Percentiles rank a stretch among this genome's conserved stretches.
phyloP scores from a whole-genome alignment of 352 stramenopile genomes.

The Phytophthora idaei region DNA sequence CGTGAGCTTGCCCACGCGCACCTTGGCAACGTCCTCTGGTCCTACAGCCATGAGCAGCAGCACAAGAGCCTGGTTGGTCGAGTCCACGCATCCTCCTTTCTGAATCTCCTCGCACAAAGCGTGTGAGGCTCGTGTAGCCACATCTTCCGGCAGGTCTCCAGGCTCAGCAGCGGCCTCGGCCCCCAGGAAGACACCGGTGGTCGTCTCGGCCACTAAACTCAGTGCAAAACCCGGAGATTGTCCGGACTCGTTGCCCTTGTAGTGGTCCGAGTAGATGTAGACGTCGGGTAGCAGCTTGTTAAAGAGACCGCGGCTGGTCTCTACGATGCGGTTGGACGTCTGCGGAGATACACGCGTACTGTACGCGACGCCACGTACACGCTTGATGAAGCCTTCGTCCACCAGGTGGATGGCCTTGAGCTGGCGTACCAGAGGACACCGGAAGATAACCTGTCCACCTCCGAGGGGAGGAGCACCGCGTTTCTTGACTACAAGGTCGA shows the following conservation, averaged over 20 bases:
- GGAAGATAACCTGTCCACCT: slow-evolving; percentile 91
- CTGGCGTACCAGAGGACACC: slow-evolving; percentile 94
- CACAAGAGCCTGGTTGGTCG: slow-evolving; percentile 94
- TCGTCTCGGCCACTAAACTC: slow-evolving; percentile 97
- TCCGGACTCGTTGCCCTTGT: slow-evolving; percentile 91
- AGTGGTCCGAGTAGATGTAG: slow-evolving; percentile 99
- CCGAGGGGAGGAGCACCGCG: slow-evolving; percentile 89
- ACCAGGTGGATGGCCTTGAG: slow-evolving; percentile 95
- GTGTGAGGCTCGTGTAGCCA: slow-evolving; percentile 93
- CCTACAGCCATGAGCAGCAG: slow-evolving; percentile 98
- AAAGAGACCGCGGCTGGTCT: slow-evolving; percentile 95
- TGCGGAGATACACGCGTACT: slow-evolving; percentile 97
- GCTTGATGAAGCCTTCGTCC: slow-evolving; percentile 98
- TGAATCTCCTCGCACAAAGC: slow-evolving; percentile 97
- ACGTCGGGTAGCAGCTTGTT: slow-evolving; percentile 99
- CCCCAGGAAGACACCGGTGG: slow-evolving; percentile 93
- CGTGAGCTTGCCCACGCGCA: slow-evolving; percentile 90
- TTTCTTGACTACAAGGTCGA: slow-evolving; percentile 90
- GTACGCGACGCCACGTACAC: slow-evolving; percentile 96
- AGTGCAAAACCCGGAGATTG: slow-evolving; percentile 93
- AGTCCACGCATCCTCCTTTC: slow-evolving; percentile 94
- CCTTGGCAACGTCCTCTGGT: slow-evolving; percentile 97
- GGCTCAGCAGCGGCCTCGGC: slow-evolving; percentile 90
- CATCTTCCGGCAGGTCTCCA: slow-evolving; percentile 95
- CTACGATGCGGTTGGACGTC: slow-evolving; percentile 97